These are phyloP conservation scores for Apiospora sp. DNA, from an alignment of 2,329 filamentous ascomycete genomes.

Conservation along the genomic window DNA sequence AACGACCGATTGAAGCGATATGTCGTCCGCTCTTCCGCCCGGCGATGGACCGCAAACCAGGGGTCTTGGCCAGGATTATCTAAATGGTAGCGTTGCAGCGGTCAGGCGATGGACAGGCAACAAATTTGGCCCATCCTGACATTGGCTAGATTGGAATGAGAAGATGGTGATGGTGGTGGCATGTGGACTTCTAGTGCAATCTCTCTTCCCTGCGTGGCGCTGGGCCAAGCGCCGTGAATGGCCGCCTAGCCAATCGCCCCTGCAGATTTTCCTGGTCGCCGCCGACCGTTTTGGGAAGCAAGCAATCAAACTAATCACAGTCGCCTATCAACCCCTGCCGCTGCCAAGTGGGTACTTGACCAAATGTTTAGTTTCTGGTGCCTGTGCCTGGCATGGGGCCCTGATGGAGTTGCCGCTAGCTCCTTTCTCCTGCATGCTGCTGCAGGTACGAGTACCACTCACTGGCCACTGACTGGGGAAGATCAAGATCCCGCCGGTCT, in stretches of 20 bases:
- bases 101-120: slow-evolving; percentile 18
- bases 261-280: slow-evolving; percentile 11
- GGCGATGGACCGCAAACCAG: neutral
- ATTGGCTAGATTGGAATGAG: neutral
- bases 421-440: neutral
- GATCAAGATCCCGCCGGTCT: neutral
- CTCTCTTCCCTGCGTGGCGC: slow-evolving; percentile 15
- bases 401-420: neutral
- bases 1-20: slow-evolving; percentile 5
- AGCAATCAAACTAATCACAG: slow-evolving; percentile 20
- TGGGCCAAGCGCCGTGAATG: slow-evolving; percentile 12
- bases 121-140: slow-evolving; percentile 2
- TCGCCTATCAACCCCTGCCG: neutral
- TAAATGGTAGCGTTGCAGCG: slow-evolving; percentile 4
- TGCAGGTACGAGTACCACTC: slow-evolving; percentile 8
- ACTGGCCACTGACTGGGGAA: neutral
- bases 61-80: neutral
- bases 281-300: slow-evolving; percentile 10
- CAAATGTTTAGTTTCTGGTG: neutral
- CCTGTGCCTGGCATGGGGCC: neutral
- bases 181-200: slow-evolving; percentile 16
- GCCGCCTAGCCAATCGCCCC: neutral
- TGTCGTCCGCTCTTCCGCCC: neutral
- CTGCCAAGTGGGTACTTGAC: neutral
- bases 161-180: slow-evolving; percentile 6